phyloP scores from a whole-genome alignment of 176 grass and related monocot genomes.

The Miscanthus lutarioriparius region DNA sequence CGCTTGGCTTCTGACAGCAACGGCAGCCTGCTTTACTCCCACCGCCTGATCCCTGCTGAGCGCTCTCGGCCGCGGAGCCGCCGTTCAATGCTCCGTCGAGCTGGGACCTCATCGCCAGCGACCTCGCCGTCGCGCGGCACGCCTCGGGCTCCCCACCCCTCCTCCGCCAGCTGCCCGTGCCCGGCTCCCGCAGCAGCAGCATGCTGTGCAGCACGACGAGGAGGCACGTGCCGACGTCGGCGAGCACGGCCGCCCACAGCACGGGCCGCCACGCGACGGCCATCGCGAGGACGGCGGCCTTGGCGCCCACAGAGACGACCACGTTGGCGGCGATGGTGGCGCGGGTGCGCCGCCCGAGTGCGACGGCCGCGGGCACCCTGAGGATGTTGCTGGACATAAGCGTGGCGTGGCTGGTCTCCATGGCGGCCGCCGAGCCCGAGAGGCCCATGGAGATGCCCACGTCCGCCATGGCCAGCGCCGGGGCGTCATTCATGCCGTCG shows the following conservation, averaged over 20 bases:
- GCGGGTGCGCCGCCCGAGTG: conserved; percentile 44
- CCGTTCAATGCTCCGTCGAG: neutral
- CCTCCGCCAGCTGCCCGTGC: too few relatives aligned
- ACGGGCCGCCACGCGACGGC: conserved; percentile 50
- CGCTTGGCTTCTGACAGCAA: neutral
- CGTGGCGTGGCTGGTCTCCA: conserved; percentile 66
- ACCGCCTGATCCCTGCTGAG: neutral
- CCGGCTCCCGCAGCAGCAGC: neutral
- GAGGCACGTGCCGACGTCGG: conserved; percentile 68
- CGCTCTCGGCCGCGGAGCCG: neutral
- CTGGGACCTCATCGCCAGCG: neutral
- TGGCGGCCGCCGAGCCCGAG: conserved; percentile 62
- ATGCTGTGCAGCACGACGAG: conserved; percentile 70
- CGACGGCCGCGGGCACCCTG: conserved; percentile 46
- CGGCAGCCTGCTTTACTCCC: neutral
- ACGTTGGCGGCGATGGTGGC: conserved; percentile 50
- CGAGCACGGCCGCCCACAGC: conserved; percentile 69
- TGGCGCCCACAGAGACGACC: conserved; percentile 27
- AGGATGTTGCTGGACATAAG: conserved; percentile 75
- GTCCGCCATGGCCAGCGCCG: conserved; percentile 59
- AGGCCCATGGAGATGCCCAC: conserved; percentile 76
- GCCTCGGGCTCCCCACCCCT: neutral
- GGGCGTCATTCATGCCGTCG: conserved; percentile 83
- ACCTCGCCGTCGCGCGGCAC: conserved; percentile 5
- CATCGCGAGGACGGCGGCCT: conserved; percentile 39